phyloP scores from a whole-genome alignment of 768 basidiomycete species.

The Boletus sp. region DNA sequence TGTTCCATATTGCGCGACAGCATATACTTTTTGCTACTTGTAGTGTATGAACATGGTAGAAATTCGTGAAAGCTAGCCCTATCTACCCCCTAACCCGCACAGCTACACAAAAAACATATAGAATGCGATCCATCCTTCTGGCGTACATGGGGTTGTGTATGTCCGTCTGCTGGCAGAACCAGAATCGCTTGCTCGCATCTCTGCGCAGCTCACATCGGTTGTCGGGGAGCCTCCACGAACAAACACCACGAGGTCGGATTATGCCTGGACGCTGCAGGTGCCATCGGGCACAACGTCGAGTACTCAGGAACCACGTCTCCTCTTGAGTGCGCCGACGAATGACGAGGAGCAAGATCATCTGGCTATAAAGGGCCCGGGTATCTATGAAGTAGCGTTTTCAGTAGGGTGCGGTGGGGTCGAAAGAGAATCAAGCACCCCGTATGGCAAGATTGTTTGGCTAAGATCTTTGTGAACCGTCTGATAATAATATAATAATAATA shows the following conservation, averaged over 20 bases:
- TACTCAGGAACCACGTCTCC: slow-evolving; percentile 27
- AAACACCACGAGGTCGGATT: slow-evolving; percentile 20
- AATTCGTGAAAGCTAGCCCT: too few relatives aligned
- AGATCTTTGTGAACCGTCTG: neutral
- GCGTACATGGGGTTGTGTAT: slow-evolving; percentile 48
- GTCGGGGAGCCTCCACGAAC: slow-evolving; percentile 41
- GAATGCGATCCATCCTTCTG: slow-evolving; percentile 51
- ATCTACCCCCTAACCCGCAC: too few relatives aligned
- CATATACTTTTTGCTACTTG: too few relatives aligned
- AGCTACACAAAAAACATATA: too few relatives aligned
- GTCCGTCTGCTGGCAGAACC: slow-evolving; percentile 42
- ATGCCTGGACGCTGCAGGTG: slow-evolving; percentile 46
- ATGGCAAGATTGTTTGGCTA: slow-evolving; percentile 49
- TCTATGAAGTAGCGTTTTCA: slow-evolving; percentile 55
- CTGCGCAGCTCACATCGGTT: slow-evolving; percentile 46
- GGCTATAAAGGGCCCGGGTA: slow-evolving; percentile 31
- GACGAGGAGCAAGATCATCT: slow-evolving; percentile 38
- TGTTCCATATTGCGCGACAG: too few relatives aligned
- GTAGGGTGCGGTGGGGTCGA: slow-evolving; percentile 32
- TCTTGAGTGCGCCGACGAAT: slow-evolving; percentile 37
- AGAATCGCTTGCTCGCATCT: slow-evolving; percentile 29
- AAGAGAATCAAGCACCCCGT: slow-evolving; percentile 43
- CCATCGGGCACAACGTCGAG: slow-evolving; percentile 13
- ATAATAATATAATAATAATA: neutral
- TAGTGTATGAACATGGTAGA: too few relatives aligned